Base-by-base conservation (phyloP, 768 basidiomycete species). In the Boletus sp. region DNA sequence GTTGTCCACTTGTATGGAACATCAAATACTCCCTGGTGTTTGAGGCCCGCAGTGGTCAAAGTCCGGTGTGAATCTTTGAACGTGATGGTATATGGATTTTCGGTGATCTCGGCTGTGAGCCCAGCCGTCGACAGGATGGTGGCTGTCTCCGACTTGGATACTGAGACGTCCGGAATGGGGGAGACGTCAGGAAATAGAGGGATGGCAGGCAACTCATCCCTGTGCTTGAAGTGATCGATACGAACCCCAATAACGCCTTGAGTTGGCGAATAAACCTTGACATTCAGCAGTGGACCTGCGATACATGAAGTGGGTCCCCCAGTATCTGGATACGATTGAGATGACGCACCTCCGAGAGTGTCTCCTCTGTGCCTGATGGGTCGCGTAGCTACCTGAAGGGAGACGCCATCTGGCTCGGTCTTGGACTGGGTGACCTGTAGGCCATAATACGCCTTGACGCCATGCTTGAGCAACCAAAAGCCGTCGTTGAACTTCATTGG, bases 401-500 rank as follows among this genome's bases (percentile, higher is more conserved):
- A 77, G 60, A 85, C 80, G 1, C 78, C 81, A 33, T 78, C 73
- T 14, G 73, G 72, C 46, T 78, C 78, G 12, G 71, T 68, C 40
- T 72, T 71, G 20, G 77, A 70, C 50, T 83, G 79, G 35, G 80
- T 80, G 37, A 85, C 85, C 62, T 88, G 83, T 42, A 88, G 74
- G 32, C 82, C 86, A 55, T 83, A 84, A 57, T 77, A 78, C 12
- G 84, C 77, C 63, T 82, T 84, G 55, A 85, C 80, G 40, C 83
- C 86, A 58, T 79, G 75, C 63, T 84, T 84, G 61, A 84, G 70
- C 24, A 86, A 77, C 86, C 85, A 89, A 64, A 88, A 84, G 20
- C 87, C 86, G 72, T 89, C 87, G 76, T 82, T 87, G 75, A 87
- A 86, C 65, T 82, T 85, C 86, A 87, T 89, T 51, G 42, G 54